A percentile compares a stretch with the other conserved stretches of the same genome.
Evolutionary conservation across 805 yeast species (phyloP).

Genomic region (Barnettozyma populi): DNA sequence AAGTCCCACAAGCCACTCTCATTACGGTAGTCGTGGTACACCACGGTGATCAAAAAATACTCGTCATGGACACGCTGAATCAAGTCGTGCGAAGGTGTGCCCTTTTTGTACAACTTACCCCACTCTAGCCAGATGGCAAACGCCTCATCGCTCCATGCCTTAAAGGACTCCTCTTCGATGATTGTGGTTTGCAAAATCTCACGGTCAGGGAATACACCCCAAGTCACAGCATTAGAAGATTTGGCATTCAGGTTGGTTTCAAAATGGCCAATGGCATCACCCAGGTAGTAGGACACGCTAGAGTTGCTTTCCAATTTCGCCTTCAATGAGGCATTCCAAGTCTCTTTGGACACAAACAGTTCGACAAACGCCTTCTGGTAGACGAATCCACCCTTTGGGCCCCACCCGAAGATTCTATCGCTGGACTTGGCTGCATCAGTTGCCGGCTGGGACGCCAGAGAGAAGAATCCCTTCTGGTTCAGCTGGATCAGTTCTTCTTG

Average conservation of each 20-base stretch:
- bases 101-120: conserved; percentile 68
- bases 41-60: conserved; percentile 75
- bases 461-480: conserved; percentile 70
- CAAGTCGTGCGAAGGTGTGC: conserved; percentile 50
- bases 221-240: conserved; percentile 80
- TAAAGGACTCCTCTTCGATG: conserved; percentile 86
- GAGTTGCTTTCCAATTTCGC: conserved; percentile 43
- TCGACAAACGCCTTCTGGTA: conserved; percentile 95
- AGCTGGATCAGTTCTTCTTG: conserved; percentile 84
- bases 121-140: conserved; percentile 89
- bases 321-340: conserved; percentile 56
- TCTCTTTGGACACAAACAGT: conserved; percentile 66
- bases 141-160: conserved; percentile 96
- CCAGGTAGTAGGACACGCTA: conserved; percentile 69
- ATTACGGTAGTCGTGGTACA: conserved; percentile 76
- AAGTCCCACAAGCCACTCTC: conserved; percentile 75
- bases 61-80: conserved; percentile 55
- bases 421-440: conserved; percentile 69
- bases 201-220: conserved; percentile 95
- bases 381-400: conserved; percentile 81
- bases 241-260: conserved; percentile 52
- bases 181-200: conserved; percentile 90
- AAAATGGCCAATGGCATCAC: conserved; percentile 55
- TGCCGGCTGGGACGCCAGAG: conserved; percentile 95
- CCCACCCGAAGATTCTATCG: conserved; percentile 97